Percentiles rank a stretch among this genome's conserved stretches.
Evolutionary conservation across 2,329 filamentous ascomycete genomes (phyloP).

Genomic region (Alternaria infectoria): DNA sequence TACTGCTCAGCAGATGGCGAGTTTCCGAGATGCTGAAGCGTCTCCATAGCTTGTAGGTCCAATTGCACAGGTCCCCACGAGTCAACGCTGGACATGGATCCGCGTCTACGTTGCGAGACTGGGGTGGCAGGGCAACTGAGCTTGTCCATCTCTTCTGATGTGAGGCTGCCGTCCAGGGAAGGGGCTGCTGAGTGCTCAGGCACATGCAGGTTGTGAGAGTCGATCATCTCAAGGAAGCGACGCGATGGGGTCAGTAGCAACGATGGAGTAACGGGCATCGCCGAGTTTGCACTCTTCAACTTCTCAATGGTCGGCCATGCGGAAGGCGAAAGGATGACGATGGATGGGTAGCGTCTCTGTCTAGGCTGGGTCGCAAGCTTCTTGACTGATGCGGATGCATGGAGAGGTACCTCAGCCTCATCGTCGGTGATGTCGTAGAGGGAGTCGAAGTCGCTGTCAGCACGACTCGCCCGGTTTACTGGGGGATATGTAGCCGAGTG

Average conservation of each 20-base stretch:
- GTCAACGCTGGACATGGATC: constrained; percentile 57
- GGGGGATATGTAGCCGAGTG: constrained; percentile 50
- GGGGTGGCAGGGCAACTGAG: constrained; percentile 87
- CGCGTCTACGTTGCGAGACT: constrained; percentile 55
- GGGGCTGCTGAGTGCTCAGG: constrained; percentile 81
- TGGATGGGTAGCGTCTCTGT: constrained; percentile 61
- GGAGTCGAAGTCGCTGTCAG: constrained; percentile 80
- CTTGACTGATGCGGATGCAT: constrained; percentile 61
- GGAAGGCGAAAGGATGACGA: constrained; percentile 65
- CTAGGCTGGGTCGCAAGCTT: constrained; percentile 42
- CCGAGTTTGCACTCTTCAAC: constrained; percentile 63
- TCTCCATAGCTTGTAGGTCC: constrained; percentile 80
- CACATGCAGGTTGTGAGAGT: constrained; percentile 62
- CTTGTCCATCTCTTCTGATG: constrained; percentile 83
- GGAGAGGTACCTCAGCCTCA: constrained; percentile 64
- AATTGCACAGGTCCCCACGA: constrained; percentile 70
- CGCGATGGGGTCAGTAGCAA: constrained; percentile 77
- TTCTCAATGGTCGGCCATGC: constrained; percentile 64
- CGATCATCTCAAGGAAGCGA: constrained; percentile 74
- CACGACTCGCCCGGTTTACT: constrained; percentile 70
- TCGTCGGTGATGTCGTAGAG: constrained; percentile 85
- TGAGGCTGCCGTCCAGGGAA: constrained; percentile 86
- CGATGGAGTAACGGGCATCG: constrained; percentile 48
- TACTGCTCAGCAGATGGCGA: constrained; percentile 31
- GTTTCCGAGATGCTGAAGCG: constrained; percentile 72